phyloP scores from a whole-genome alignment of 495 filamentous ascomycete species.

The Aspergillus affinis region DNA sequence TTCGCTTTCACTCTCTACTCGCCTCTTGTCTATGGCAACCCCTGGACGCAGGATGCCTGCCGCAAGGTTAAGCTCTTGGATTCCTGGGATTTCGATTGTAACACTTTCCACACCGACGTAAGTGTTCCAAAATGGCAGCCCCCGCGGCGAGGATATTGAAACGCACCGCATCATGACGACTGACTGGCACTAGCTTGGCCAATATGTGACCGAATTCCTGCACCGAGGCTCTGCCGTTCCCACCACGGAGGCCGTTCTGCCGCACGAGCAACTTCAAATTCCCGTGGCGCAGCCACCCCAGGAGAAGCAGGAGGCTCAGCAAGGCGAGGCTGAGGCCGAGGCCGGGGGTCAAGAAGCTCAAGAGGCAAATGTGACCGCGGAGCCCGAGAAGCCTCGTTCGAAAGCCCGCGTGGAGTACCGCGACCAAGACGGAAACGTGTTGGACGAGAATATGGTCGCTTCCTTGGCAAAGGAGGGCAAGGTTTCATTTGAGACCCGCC shows the following conservation, averaged over 20 bases:
- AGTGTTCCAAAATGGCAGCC: conserved; percentile 50
- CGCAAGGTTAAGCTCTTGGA: conserved; percentile 80
- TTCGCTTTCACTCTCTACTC: conserved; percentile 81
- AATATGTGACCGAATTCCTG: conserved; percentile 41
- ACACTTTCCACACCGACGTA: conserved; percentile 84
- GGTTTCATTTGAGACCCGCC: conserved; percentile 90
- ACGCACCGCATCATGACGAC: conserved; percentile 25
- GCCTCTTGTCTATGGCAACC: conserved; percentile 87
- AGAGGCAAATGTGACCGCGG: conserved; percentile 44
- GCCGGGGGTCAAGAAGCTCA: conserved; percentile 15
- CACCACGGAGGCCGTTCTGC: conserved; percentile 22
- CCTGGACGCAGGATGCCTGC: conserved; percentile 88
- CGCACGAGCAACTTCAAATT: conserved; percentile 10
- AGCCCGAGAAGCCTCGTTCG: conserved; percentile 57
- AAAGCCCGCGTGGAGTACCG: conserved; percentile 93
- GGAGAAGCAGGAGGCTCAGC: conserved; percentile 11
- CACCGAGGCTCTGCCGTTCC: conserved; percentile 24
- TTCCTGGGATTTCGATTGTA: conserved; percentile 97
- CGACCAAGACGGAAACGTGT: conserved; percentile 87
- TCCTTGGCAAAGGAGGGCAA: conserved; percentile 74
- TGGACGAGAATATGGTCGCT: conserved; percentile 80
- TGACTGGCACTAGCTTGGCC: conserved; percentile 37
- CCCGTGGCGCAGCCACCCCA: conserved; percentile 17
- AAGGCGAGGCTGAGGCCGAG: not conserved
- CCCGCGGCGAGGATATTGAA: conserved; percentile 35